phyloP scores from a whole-genome alignment of 306 rosid genomes.

The Sphenostylis stenocarpa region DNA sequence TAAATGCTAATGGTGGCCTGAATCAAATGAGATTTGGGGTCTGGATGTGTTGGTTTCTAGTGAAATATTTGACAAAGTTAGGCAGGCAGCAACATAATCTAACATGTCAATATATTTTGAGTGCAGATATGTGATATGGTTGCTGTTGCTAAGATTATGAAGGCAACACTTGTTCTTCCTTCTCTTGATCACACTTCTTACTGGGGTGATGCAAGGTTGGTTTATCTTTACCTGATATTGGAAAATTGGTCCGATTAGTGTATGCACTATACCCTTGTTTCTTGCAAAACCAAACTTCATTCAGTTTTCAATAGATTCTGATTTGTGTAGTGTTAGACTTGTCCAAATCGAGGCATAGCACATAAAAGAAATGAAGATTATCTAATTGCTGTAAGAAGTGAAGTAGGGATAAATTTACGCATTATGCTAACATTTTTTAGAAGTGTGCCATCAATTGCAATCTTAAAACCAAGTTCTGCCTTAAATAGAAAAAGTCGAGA shows the following conservation, averaged over 20 bases:
- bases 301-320: neutral
- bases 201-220: constrained; percentile 18
- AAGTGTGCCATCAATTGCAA: neutral
- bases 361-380: neutral
- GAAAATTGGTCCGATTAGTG: neutral
- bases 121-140: constrained; percentile 95
- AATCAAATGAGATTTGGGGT: constrained; percentile 99
- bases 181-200: constrained; percentile 1
- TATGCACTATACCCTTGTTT: neutral
- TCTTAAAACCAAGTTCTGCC: neutral
- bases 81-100: constrained; percentile 33
- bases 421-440: neutral
- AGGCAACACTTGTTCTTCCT: constrained; percentile 39
- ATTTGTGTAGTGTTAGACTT: neutral
- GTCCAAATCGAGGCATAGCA: neutral
- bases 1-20: constrained; percentile 75
- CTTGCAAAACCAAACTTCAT: neutral
- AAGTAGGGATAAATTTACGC: neutral
- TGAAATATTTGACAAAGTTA: constrained; percentile 8
- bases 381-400: neutral
- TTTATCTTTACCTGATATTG: neutral
- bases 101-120: constrained; percentile 38
- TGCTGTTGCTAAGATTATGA: constrained; percentile 76
- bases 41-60: constrained; percentile 47
- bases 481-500: neutral